Base-by-base conservation (phyloP, 1,139 yeast species). In the Debaryomyces psychrophilus region DNA sequence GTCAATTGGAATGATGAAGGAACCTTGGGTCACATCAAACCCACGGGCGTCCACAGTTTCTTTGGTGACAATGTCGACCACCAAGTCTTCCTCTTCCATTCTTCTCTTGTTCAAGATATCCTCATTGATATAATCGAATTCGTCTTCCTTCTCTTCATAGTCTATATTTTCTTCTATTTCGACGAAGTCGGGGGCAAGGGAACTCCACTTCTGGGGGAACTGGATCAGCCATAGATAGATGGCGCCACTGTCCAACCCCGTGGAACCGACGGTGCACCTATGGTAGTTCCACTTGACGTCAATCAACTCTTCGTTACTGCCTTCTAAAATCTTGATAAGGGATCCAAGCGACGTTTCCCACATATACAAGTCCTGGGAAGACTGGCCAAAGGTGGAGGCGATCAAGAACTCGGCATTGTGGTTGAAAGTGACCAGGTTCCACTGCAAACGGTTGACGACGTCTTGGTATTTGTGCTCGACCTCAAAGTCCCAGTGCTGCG, bases 321-420 rank as follows among this genome's bases (percentile, higher is more conserved):
- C 97, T 65, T 92, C 97, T 36, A 90, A 71, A 44, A 92, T 93
- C 65, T 92, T 88, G 35, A 90, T 88, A 46, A 92, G 70, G 12
- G 96, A 84, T 0, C 97, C 98, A 75, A 87, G 77, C 9, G 83
- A 76, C 0, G 97, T 88, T 60, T 93, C 98, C 98, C 98, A 92
- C 50, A 93, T 80, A 63, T 90, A 92, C 41, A 93, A 76, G 57
- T 90, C 97, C 59, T 90, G 97, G 2, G 90, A 84, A 11, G 89
- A 82, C 25, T 88, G 86, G 17, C 96, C 97, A 61, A 82, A 87
- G 0, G 97, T 88, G 1, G 96, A 85, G 0, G 97, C 98, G 42
- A 90, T 83, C 11, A 92, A 68, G 62, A 87, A 92, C 52, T 92
- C 98, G 0, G 88, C 93, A 51, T 85, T 83, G 52, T 86, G 83